Evolutionary conservation across 1,139 yeast species (phyloP).

Genomic region (Geotrichum candidum): DNA sequence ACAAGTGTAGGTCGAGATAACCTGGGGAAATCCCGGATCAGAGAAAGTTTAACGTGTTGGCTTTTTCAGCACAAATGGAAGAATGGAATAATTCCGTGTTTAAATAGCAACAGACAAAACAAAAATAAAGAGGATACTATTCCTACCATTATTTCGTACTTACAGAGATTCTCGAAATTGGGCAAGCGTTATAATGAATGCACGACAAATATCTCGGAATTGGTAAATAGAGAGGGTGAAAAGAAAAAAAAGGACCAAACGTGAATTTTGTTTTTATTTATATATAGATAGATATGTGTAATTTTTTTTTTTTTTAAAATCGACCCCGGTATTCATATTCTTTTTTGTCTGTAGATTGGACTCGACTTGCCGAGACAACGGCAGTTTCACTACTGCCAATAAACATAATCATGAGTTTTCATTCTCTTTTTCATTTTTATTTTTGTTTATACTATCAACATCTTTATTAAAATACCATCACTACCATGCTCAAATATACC

Average conservation of each 20-base stretch:
- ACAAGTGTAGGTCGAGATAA: neutral
- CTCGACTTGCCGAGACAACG: neutral
- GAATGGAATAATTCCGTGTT: neutral
- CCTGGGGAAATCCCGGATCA: constrained; percentile 7
- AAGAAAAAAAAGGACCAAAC: neutral
- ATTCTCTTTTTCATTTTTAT: too few species aligned
- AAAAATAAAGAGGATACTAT: neutral
- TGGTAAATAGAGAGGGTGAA: neutral
- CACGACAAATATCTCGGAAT: neutral
- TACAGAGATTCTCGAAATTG: too few species aligned
- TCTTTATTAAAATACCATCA: too few species aligned
- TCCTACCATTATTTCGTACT: too few species aligned
- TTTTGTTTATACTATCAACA: too few species aligned
- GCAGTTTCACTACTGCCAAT: neutral
- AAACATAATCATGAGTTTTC: neutral
- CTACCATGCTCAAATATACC: too few species aligned
- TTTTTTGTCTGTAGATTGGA: neutral
- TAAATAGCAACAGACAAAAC: neutral
- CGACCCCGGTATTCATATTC: neutral
- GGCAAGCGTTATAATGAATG: too few species aligned
- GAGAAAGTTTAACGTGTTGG: neutral
- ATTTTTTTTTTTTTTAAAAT: neutral
- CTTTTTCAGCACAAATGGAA: neutral
- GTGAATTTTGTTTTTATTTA: neutral
- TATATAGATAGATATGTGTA: too few species aligned